phyloP scores from a whole-genome alignment of 805 yeast species.

The Ogataea paradorogensis region DNA sequence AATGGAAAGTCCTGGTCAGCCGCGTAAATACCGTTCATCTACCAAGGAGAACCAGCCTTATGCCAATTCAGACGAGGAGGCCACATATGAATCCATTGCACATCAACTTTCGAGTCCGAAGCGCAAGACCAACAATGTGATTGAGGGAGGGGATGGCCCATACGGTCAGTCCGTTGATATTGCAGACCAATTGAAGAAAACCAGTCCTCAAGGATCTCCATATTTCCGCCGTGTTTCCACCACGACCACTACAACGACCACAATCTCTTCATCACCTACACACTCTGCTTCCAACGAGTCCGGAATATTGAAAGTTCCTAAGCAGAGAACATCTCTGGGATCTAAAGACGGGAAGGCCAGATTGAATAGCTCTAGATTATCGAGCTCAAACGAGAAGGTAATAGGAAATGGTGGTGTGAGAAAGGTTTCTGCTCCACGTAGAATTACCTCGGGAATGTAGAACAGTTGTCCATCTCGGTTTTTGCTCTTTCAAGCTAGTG shows the following conservation, averaged over 20 bases:
- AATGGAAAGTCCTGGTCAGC: slow-evolving; percentile 93
- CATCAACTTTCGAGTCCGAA: slow-evolving; percentile 26
- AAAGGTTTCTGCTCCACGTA: slow-evolving; percentile 32
- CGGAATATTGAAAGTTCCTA: slow-evolving; percentile 24
- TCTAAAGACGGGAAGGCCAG: slow-evolving; percentile 20
- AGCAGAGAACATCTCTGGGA: slow-evolving; percentile 28
- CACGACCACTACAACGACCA: slow-evolving; percentile 49
- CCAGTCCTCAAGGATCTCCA: slow-evolving; percentile 33
- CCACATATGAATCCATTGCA: slow-evolving; percentile 23
- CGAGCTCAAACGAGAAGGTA: slow-evolving; percentile 29
- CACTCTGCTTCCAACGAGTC: slow-evolving; percentile 19
- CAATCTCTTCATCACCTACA: slow-evolving; percentile 31
- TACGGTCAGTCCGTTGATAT: slow-evolving; percentile 10
- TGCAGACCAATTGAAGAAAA: slow-evolving; percentile 16
- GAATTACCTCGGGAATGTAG: slow-evolving; percentile 23
- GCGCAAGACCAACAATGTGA: slow-evolving; percentile 16
- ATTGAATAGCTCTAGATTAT: slow-evolving; percentile 21
- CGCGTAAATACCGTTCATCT: slow-evolving; percentile 61
- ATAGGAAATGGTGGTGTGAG: slow-evolving; percentile 37
- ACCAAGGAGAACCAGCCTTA: slow-evolving; percentile 31
- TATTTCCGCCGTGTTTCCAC: slow-evolving; percentile 44
- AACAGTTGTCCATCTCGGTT: not conserved
- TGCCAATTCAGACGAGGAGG: slow-evolving; percentile 37
- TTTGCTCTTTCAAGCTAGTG: slow-evolving; percentile 7
- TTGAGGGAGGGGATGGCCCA: slow-evolving; percentile 34